Evolutionary conservation across 495 filamentous ascomycete species (phyloP).

Genomic region (Schizothecium vesticola): DNA sequence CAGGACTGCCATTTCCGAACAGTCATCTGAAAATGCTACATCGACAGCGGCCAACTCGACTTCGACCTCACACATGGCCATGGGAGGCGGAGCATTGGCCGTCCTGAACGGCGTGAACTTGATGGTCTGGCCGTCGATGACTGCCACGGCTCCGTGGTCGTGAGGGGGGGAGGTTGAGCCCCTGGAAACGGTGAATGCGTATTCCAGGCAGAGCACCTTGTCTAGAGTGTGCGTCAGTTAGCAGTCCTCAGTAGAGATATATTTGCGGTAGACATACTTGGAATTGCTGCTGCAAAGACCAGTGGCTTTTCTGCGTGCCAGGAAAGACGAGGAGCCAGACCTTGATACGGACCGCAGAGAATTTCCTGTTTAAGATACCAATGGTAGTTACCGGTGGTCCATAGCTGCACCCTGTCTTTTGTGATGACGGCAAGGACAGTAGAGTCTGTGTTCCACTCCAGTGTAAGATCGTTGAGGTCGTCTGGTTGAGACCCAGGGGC

Average conservation of each 20-base stretch:
- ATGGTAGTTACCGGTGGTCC: conserved; percentile 96
- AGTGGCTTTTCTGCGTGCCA: conserved; percentile 89
- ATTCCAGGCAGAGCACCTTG: conserved; percentile 59
- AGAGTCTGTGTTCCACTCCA: conserved; percentile 89
- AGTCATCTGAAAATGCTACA: conserved; percentile 63
- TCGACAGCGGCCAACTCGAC: conserved; percentile 62
- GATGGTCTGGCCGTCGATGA: conserved; percentile 77
- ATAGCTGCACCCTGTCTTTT: conserved; percentile 75
- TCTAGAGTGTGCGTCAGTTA: conserved; percentile 30
- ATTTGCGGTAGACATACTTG: conserved; percentile 29
- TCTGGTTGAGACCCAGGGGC: conserved; percentile 51
- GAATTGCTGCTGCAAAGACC: conserved; percentile 48
- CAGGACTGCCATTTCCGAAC: conserved; percentile 65
- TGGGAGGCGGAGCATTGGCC: conserved; percentile 86
- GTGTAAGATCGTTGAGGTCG: conserved; percentile 51
- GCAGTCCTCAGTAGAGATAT: conserved; percentile 6
- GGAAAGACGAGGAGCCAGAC: conserved; percentile 22
- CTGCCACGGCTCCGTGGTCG: conserved; percentile 76
- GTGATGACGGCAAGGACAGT: conserved; percentile 79
- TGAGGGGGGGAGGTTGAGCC: conserved; percentile 65
- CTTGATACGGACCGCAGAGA: conserved; percentile 27
- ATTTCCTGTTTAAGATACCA: conserved; percentile 98
- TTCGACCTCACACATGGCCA: conserved; percentile 72
- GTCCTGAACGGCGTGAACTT: conserved; percentile 81
- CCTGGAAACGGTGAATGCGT: conserved; percentile 58